Percentiles rank a stretch among this genome's conserved stretches.
Evolutionary conservation across 1,284 basidiomycete genomes (phyloP).

Genomic region (Athelia sp.): DNA sequence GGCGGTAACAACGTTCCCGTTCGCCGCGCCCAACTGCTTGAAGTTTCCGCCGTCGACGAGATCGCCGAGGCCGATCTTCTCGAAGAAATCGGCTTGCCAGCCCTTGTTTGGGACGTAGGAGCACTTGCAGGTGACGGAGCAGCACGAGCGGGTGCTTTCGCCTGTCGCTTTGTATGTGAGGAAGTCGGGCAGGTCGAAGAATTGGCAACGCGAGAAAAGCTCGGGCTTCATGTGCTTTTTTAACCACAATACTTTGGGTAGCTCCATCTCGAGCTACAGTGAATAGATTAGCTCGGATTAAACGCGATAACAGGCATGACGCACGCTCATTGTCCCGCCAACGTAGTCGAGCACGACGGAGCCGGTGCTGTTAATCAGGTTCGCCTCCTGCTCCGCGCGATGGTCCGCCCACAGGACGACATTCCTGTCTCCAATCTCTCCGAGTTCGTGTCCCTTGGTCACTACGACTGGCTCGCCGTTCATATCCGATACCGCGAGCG

Average conservation of each 20-base stretch:
- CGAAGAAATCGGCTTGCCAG: conserved; percentile 89
- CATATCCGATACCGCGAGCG: conserved; percentile 81
- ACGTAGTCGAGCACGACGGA: conserved; percentile 92
- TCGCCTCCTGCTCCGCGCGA: conserved; percentile 88
- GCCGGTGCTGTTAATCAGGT: conserved; percentile 82
- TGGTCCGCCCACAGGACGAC: conserved; percentile 95
- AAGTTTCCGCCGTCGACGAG: conserved; percentile 61
- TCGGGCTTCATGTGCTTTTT: conserved; percentile 80
- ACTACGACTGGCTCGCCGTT: conserved; percentile 78
- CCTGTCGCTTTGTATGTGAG: conserved; percentile 91
- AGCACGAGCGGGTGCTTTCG: conserved; percentile 78
- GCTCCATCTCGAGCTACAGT: conserved; percentile 88
- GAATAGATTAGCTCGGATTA: conserved; percentile 5
- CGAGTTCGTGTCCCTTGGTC: conserved; percentile 64
- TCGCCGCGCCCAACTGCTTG: conserved; percentile 72
- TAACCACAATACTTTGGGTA: conserved; percentile 95
- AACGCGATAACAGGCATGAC: conserved; percentile 21
- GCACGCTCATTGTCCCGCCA: conserved; percentile 92
- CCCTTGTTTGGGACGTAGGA: conserved; percentile 88
- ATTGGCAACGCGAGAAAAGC: conserved; percentile 81
- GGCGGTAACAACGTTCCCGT: conserved; percentile 74
- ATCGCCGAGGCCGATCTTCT: conserved; percentile 75
- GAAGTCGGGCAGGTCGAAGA: conserved; percentile 97
- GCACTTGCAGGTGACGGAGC: conserved; percentile 96
- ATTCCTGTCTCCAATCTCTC: conserved; percentile 69